Evolutionary conservation across 441 rosid genomes (phyloP).

Genomic region (Aquilaria agallochum): DNA sequence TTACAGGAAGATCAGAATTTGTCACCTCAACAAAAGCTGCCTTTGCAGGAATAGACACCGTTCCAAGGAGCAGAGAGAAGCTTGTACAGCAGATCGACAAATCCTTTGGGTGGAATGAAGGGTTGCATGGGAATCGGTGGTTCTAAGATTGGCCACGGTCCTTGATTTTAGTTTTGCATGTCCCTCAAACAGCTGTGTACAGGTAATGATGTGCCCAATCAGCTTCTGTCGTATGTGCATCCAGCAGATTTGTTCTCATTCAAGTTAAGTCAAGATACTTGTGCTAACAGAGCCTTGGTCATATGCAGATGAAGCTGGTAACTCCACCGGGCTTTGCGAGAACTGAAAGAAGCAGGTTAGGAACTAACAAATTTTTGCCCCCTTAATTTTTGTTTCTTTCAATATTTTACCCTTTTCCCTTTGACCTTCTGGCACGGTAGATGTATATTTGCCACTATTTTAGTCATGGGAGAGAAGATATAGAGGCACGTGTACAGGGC

Average conservation of each 20-base stretch:
- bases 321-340: slow-evolving; percentile 26
- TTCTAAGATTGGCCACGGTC: slow-evolving; percentile 33
- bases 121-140: slow-evolving; percentile 33
- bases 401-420: neutral
- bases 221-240: too few species aligned
- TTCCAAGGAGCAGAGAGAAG: slow-evolving; percentile 52
- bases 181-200: slow-evolving; percentile 61
- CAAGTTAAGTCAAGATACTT: neutral
- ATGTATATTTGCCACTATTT: slow-evolving; percentile 49
- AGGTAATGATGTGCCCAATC: slow-evolving; percentile 32
- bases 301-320: slow-evolving; percentile 48
- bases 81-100: slow-evolving; percentile 47
- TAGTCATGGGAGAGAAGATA: slow-evolving; percentile 42
- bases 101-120: slow-evolving; percentile 55
- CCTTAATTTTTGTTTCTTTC: neutral
- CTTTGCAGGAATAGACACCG: slow-evolving; percentile 34
- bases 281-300: slow-evolving; percentile 11
- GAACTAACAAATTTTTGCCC: slow-evolving; percentile 8
- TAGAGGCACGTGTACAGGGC: slow-evolving; percentile 59
- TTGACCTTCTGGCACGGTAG: slow-evolving; percentile 17
- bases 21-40: slow-evolving; percentile 38
- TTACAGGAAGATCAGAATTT: slow-evolving; percentile 45
- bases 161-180: slow-evolving; percentile 41
- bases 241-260: too few species aligned
- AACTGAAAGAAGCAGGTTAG: slow-evolving; percentile 19